phyloP scores from a whole-genome alignment of 1,284 basidiomycete genomes.

The Papiliotrema terrestris region DNA sequence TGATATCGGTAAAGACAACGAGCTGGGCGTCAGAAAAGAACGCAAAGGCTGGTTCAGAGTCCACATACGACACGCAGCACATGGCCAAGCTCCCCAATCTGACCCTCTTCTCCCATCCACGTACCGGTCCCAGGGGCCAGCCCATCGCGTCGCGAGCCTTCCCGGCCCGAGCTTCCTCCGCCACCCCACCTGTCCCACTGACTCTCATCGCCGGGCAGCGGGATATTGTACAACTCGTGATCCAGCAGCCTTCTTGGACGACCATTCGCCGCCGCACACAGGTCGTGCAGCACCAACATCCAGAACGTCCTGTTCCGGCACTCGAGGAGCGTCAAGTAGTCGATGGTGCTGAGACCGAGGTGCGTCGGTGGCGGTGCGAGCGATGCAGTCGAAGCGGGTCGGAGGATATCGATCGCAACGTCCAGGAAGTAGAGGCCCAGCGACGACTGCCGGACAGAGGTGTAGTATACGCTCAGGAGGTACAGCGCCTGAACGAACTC shows the following conservation, averaged over 20 bases:
- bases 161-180: conserved; percentile 21
- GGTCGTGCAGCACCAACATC: conserved; percentile 45
- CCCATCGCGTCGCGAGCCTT: conserved; percentile 33
- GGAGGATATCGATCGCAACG: conserved; percentile 36
- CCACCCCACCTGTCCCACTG: conserved; percentile 44
- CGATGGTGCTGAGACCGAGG: conserved; percentile 24
- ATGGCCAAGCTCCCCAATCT: conserved; percentile 47
- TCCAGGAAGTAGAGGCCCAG: conserved; percentile 47
- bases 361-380: conserved; percentile 24
- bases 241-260: conserved; percentile 35
- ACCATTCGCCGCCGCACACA: conserved; percentile 39
- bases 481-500: conserved; percentile 48
- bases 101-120: conserved; percentile 39
- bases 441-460: conserved; percentile 41
- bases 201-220: conserved; percentile 40
- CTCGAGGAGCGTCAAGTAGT: conserved; percentile 40
- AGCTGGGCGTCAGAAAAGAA: conserved; percentile 19
- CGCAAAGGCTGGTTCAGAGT: conserved; percentile 17
- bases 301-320: conserved; percentile 46
- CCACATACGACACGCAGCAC: conserved; percentile 45
- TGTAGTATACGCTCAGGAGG: conserved; percentile 48
- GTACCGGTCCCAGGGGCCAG: conserved; percentile 30
- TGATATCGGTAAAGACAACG: conserved; percentile 38
- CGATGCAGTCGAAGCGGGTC: conserved; percentile 17
- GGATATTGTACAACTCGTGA: conserved; percentile 37